Evolutionary conservation across 2,329 filamentous ascomycete species (phyloP), one percentile per base, ranked within the genome.

Genomic region (Paramyrothecium sp.): DNA sequence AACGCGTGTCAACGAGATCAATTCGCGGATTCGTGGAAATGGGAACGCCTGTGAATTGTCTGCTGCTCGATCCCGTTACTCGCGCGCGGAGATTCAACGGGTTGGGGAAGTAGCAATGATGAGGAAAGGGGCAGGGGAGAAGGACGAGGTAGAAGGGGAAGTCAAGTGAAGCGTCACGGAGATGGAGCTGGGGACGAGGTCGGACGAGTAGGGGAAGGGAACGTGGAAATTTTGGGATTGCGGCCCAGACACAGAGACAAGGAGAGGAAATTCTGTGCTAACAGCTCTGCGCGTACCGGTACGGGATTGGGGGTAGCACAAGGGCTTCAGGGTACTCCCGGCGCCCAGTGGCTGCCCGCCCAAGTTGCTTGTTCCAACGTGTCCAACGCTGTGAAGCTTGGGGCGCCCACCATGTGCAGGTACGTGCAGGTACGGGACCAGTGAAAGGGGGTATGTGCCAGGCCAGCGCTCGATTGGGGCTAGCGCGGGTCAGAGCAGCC

Each of bases 41-140:
- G 13, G 38, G 38, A 44, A 44, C 13, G 26, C 26, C 26, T 30
- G 26, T 30, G 26, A 30, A 30, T 30, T 30, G 26, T 4, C 5
- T 30, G 26, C 10, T 30, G 26, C 5, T 30, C 26, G 26, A 30
- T 30, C 26, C 26, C 26, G 26, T 30, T 30, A 30, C 66, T 65
- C 65, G 64, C 62, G 64, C 66, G 65, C 63, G 58, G 56, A 56
- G 33, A 57, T 58, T 63, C 63, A 63, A 66, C 65, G 61, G 59
- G 38, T 44, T 63, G 63, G 65, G 69, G 70, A 71, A 73, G 69
- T 71, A 72, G 70, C 71, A 72, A 73, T 73, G 72, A 73, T 69
- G 70, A 65, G 61, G 65, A 61, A 62, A 61, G 65, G 61, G 65
- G 26, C 26, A 30, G 10, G 26, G 65, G 60, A 58, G 60, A 60